phyloP scores from a whole-genome alignment of 192 early-diverging fungal species.

The Martensiomyces pterosporus region DNA sequence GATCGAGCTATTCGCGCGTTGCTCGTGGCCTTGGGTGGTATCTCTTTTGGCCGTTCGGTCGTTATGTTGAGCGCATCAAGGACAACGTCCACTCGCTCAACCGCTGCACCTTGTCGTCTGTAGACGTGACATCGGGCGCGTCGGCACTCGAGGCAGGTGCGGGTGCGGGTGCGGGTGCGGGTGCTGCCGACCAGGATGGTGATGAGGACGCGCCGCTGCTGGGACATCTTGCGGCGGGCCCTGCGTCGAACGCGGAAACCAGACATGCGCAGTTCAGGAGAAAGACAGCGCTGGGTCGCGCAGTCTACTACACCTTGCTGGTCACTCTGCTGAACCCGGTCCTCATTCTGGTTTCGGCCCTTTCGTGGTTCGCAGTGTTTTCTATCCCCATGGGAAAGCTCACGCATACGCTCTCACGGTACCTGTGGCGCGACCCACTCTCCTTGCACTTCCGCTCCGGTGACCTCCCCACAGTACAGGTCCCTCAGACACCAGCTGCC shows the following conservation, averaged over 20 bases:
- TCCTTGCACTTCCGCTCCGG: conserved; percentile 63
- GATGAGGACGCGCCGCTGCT: conserved; percentile 43
- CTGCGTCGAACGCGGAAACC: neutral
- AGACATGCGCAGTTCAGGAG: conserved; percentile 17
- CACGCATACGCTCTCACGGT: conserved; percentile 71
- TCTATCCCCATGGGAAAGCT: conserved; percentile 95
- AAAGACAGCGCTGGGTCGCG: conserved; percentile 31
- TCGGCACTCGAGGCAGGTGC: conserved; percentile 28
- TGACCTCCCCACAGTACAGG: conserved; percentile 50
- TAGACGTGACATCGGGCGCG: conserved; percentile 24
- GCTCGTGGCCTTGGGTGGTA: conserved; percentile 76
- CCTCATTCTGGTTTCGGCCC: conserved; percentile 66
- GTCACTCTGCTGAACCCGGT: conserved; percentile 61
- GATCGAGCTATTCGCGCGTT: conserved; percentile 59
- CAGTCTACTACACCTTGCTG: conserved; percentile 21
- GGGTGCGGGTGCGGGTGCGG: too few species aligned
- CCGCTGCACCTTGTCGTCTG: conserved; percentile 14
- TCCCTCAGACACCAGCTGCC: conserved; percentile 6
- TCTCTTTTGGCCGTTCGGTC: conserved; percentile 96
- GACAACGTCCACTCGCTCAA: conserved; percentile 23
- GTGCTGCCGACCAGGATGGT: conserved; percentile 22
- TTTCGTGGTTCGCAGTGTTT: conserved; percentile 84
- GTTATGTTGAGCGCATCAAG: conserved; percentile 74
- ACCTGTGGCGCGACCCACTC: conserved; percentile 77
- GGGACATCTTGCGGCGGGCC: conserved; percentile 6